Evolutionary conservation across 2,329 filamentous ascomycete species (phyloP).

Genomic region (Sporothrix humicola): DNA sequence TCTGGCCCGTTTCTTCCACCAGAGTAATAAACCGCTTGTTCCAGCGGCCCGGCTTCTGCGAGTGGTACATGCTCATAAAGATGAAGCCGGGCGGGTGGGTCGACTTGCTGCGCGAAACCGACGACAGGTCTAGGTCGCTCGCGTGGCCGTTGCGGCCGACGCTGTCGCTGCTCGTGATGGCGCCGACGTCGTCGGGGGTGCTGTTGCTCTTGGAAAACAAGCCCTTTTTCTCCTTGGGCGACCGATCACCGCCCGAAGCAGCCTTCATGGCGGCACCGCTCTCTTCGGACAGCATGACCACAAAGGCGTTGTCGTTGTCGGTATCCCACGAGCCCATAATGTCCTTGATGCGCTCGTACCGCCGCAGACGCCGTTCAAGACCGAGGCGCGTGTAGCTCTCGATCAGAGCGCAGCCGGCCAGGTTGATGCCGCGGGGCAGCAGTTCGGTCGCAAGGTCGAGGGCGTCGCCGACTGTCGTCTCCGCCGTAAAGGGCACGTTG

Average conservation of each 20-base stretch:
- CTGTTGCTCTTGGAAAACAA: not conserved
- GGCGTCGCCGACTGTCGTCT: slow-evolving; percentile 76
- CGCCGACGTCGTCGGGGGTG: not conserved
- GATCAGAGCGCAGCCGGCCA: slow-evolving; percentile 70
- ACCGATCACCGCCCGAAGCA: not conserved
- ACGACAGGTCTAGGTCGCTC: slow-evolving; percentile 67
- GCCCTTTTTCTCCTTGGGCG: slow-evolving; percentile 20
- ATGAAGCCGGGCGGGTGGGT: slow-evolving; percentile 69
- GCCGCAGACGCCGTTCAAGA: slow-evolving; percentile 79
- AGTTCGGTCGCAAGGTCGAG: slow-evolving; percentile 68
- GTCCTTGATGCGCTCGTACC: slow-evolving; percentile 84
- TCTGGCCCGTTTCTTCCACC: slow-evolving; percentile 70
- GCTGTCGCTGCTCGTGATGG: not conserved
- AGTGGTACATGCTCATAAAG: slow-evolving; percentile 74
- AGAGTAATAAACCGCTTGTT: slow-evolving; percentile 81
- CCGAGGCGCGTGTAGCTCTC: slow-evolving; percentile 79
- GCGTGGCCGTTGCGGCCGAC: slow-evolving; percentile 42
- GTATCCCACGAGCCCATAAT: slow-evolving; percentile 92
- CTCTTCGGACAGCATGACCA: slow-evolving; percentile 62
- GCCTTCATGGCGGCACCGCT: not conserved
- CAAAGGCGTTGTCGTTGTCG: slow-evolving; percentile 76
- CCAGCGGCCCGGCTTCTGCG: slow-evolving; percentile 84
- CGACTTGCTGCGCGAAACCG: slow-evolving; percentile 60
- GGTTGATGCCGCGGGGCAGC: slow-evolving; percentile 68
- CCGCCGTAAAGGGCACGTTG: slow-evolving; percentile 71